phyloP scores from a whole-genome alignment of 1,139 yeast genomes.

The Scheffersomyces segobiensis region DNA sequence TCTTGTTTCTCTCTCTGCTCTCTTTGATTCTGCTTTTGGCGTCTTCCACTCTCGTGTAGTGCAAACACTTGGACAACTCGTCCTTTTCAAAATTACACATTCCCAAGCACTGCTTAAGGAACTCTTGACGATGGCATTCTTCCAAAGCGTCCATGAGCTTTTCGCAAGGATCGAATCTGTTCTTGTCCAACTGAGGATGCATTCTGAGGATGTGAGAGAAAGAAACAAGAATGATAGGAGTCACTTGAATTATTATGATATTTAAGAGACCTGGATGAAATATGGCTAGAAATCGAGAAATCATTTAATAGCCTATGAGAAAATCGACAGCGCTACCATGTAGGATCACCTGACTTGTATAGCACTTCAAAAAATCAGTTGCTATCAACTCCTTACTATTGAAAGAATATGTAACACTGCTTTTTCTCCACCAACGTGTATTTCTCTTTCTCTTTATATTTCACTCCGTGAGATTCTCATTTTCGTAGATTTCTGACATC shows the following conservation, averaged over 20 bases:
- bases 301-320: neutral
- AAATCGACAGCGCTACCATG: neutral
- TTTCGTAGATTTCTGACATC: neutral
- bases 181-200: conserved; percentile 52
- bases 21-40: conserved; percentile 62
- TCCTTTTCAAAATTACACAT: conserved; percentile 83
- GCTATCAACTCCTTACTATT: neutral
- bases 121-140: conserved; percentile 79
- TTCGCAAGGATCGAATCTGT: conserved; percentile 60
- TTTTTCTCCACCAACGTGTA: neutral
- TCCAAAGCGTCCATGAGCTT: conserved; percentile 86
- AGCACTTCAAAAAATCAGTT: neutral
- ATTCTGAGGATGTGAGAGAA: conserved; percentile 14
- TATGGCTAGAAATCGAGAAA: neutral
- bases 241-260: neutral
- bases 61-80: conserved; percentile 75
- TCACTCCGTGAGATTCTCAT: neutral
- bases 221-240: neutral
- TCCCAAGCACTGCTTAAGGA: conserved; percentile 75
- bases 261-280: neutral
- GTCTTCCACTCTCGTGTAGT: conserved; percentile 69
- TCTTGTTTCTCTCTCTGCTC: conserved; percentile 58
- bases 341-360: neutral
- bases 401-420: neutral
- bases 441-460: neutral